phyloP scores from a whole-genome alignment of 2,329 filamentous ascomycete genomes.

The Stylonectria norvegica region DNA sequence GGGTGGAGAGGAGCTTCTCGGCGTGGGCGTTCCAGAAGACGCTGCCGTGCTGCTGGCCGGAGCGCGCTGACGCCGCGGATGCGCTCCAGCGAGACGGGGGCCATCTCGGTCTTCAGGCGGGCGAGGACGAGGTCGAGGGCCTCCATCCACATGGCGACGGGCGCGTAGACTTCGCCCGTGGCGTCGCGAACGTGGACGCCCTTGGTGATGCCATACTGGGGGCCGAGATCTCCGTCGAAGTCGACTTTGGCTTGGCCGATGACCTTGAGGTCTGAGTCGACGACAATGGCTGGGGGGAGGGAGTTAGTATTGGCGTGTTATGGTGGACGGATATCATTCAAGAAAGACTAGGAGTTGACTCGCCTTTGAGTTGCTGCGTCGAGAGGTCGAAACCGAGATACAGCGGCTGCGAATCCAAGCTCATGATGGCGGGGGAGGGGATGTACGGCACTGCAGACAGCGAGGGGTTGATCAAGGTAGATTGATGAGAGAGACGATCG shows the following conservation, averaged over 20 bases:
- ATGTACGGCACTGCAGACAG: slow-evolving; percentile 1
- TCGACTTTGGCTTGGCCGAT: slow-evolving; percentile 86
- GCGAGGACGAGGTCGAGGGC: slow-evolving; percentile 81
- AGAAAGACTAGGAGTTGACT: slow-evolving; percentile 4
- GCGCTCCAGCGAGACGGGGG: slow-evolving; percentile 60
- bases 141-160: slow-evolving; percentile 92
- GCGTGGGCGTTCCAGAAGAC: slow-evolving; percentile 83
- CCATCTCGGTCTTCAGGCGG: slow-evolving; percentile 65
- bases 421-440: slow-evolving; percentile 4
- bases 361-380: slow-evolving; percentile 93
- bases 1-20: slow-evolving; percentile 56
- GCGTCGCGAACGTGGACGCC: slow-evolving; percentile 79
- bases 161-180: slow-evolving; percentile 87
- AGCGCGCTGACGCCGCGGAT: slow-evolving; percentile 83
- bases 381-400: slow-evolving; percentile 95
- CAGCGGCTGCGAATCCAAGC: slow-evolving; percentile 48
- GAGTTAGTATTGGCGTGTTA: too few relatives aligned
- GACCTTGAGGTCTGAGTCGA: slow-evolving; percentile 77
- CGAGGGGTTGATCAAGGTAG: slow-evolving; percentile 3
- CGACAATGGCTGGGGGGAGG: slow-evolving; percentile 65
- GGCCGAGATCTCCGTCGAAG: slow-evolving; percentile 79
- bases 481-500: background rate
- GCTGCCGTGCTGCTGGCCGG: slow-evolving; percentile 96
- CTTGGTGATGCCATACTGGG: slow-evolving; percentile 76
- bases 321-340: slow-evolving; percentile 1